Evolutionary conservation across 2,329 filamentous ascomycete genomes (phyloP).

Genomic region (Lasiodiplodia sp.): DNA sequence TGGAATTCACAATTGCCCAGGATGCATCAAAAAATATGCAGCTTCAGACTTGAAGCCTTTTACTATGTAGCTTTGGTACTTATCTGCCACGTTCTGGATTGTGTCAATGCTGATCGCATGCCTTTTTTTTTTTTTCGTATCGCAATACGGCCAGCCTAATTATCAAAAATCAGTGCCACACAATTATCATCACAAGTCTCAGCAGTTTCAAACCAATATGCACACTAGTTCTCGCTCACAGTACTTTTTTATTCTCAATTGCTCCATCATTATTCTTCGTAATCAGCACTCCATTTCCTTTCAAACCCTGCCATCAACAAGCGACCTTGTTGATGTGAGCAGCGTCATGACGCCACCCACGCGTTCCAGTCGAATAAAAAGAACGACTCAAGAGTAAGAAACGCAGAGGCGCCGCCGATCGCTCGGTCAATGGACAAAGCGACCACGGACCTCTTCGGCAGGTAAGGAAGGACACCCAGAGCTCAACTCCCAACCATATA

Average conservation of each 20-base stretch:
- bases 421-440: not conserved
- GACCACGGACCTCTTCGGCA: slow-evolving; percentile 24
- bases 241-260: not conserved
- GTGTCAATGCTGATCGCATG: no score
- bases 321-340: slow-evolving; percentile 11
- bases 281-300: not conserved
- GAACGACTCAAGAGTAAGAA: not conserved
- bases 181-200: not conserved
- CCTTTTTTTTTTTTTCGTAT: not conserved
- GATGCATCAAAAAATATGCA: no score
- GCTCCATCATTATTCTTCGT: not conserved
- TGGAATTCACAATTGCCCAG: no score
- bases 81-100: no score
- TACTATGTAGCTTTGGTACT: no score
- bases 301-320: slow-evolving; percentile 21
- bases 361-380: not conserved
- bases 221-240: not conserved
- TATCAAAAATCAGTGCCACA: not conserved
- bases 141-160: not conserved
- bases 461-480: not conserved
- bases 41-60: no score
- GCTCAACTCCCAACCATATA: not conserved
- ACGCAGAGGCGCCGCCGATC: slow-evolving; percentile 21
- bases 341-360: not conserved
- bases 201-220: not conserved